Evolutionary conservation across 2,329 filamentous ascomycete genomes (phyloP).

Genomic region (Fusarium sublunatum): DNA sequence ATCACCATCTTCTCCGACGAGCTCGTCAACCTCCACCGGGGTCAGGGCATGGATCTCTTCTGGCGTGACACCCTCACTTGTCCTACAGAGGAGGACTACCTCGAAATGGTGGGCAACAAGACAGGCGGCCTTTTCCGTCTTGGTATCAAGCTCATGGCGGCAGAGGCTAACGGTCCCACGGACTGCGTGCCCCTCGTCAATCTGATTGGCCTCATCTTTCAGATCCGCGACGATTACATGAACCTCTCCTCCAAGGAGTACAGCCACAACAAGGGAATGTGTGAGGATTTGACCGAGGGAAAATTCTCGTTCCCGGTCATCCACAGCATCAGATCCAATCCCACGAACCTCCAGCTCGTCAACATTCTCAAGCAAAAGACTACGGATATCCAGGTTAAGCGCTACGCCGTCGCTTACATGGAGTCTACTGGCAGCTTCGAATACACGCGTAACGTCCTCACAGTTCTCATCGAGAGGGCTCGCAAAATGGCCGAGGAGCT

Average conservation of each 20-base stretch:
- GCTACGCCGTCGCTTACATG: constrained; percentile 92
- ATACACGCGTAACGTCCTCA: constrained; percentile 78
- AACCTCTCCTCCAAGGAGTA: constrained; percentile 84
- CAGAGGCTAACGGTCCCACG: constrained; percentile 66
- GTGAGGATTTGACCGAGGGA: constrained; percentile 94
- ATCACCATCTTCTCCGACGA: constrained; percentile 83
- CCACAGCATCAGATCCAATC: constrained; percentile 86
- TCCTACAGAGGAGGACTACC: constrained; percentile 87
- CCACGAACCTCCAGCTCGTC: constrained; percentile 79
- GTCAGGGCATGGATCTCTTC: constrained; percentile 91
- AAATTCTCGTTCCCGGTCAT: constrained; percentile 98
- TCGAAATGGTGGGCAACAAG: constrained; percentile 95
- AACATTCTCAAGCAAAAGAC: constrained; percentile 95
- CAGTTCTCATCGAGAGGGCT: constrained; percentile 72
- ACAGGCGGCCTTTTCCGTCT: constrained; percentile 88
- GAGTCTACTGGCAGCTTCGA: constrained; percentile 88
- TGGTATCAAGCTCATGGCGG: constrained; percentile 89
- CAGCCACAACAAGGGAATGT: constrained; percentile 89
- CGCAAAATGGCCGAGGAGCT: constrained; percentile 71
- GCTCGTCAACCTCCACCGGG: constrained; percentile 84
- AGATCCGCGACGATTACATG: constrained; percentile 93
- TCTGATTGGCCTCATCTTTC: constrained; percentile 85
- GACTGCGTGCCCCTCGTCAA: constrained; percentile 89
- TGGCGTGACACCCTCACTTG: constrained; percentile 89
- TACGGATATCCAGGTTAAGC: constrained; percentile 85